A percentile compares a stretch with the other conserved stretches of the same genome.
Conservation (phyloP, 148 eudicot genomes). For the Fagopyrum homotropicum region DNA sequence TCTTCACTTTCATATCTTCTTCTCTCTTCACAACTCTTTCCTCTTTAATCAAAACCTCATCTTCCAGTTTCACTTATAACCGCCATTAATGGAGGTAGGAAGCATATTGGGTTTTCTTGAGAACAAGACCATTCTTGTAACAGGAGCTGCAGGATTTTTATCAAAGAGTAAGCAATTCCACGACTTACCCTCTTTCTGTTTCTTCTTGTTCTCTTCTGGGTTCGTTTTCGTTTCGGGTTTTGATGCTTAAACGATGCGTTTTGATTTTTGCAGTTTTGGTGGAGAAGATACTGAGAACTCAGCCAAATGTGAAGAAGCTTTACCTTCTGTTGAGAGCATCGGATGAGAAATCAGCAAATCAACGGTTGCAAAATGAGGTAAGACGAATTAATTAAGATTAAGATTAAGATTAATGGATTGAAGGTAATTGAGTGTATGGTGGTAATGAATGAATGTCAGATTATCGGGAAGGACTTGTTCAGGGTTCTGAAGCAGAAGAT, state of each 20-base stretch:
- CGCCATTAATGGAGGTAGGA: conserved; percentile 37
- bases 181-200: conserved; percentile 1
- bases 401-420: too few relatives aligned
- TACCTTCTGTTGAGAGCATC: conserved; percentile 17
- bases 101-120: conserved; percentile 43
- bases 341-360: conserved; percentile 14
- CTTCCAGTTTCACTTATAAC: neutral
- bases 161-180: conserved; percentile 38
- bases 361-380: conserved; percentile 20
- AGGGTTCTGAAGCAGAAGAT: conserved; percentile 42
- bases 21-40: neutral
- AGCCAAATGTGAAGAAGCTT: conserved; percentile 21
- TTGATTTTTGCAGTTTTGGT: conserved; percentile 17
- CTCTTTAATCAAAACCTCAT: neutral
- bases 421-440: too few relatives aligned
- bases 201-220: neutral
- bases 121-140: conserved; percentile 43
- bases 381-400: neutral
- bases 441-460: conserved; percentile 19
- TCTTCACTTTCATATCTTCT: neutral
- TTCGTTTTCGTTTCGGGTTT: neutral
- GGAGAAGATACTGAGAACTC: conserved; percentile 20
- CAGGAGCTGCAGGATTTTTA: conserved; percentile 63
- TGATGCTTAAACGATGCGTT: neutral
- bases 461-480: conserved; percentile 55